Conservation (phyloP, 768 basidiomycete species). For the Boletus insuetus region DNA sequence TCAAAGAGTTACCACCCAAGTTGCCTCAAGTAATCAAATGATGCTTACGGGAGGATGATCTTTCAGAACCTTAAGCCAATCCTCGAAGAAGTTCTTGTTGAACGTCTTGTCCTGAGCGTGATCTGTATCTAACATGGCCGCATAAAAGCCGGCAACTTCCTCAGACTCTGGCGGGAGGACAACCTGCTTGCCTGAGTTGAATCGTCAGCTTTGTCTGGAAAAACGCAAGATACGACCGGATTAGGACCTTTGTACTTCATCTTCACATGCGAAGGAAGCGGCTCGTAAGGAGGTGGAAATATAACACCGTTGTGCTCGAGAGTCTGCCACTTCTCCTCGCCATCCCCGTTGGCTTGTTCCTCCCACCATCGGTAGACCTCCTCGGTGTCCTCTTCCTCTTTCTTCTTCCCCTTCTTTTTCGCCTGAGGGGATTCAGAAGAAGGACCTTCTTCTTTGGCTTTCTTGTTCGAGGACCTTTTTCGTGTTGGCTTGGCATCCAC, state of each 20-base stretch:
- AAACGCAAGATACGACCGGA: constrained; percentile 9
- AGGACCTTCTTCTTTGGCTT: constrained; percentile 46
- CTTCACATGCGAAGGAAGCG: constrained; percentile 77
- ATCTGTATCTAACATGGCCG: constrained; percentile 85
- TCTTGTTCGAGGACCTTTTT: constrained; percentile 51
- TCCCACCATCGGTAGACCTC: constrained; percentile 92
- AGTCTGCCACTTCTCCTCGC: constrained; percentile 88
- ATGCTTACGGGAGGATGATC: constrained; percentile 77
- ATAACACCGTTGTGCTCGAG: constrained; percentile 92
- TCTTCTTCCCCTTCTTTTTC: constrained; percentile 55
- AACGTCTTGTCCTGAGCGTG: constrained; percentile 87
- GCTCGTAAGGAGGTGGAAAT: constrained; percentile 93
- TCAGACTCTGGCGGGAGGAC: constrained; percentile 83
- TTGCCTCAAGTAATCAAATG: constrained; percentile 5
- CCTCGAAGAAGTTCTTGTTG: constrained; percentile 94
- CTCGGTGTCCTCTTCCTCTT: constrained; percentile 56
- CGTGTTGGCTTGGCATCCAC: constrained; percentile 41
- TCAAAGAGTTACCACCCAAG: constrained; percentile 4
- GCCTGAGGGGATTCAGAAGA: constrained; percentile 44
- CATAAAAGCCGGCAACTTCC: constrained; percentile 97
- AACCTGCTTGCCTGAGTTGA: constrained; percentile 63
- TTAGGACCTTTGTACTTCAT: constrained; percentile 91
- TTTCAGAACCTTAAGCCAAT: constrained; percentile 77
- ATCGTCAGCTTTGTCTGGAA: constrained; percentile 15
- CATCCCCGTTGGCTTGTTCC: constrained; percentile 67